Evolutionary conservation across 257 asterid species (phyloP).

Genomic region (Paulownia fortunei): DNA sequence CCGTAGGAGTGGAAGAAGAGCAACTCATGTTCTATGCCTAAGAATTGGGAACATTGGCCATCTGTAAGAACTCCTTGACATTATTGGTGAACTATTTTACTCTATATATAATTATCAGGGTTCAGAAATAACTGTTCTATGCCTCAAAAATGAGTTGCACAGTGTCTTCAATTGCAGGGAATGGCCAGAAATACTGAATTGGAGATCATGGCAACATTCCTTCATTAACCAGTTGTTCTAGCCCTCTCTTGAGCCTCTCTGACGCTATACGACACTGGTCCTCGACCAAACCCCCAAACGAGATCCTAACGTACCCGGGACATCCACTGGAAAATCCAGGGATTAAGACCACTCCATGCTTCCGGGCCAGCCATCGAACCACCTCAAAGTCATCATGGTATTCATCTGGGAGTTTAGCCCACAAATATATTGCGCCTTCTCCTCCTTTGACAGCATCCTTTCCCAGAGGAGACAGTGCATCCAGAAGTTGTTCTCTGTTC

Average conservation of each 20-base stretch:
- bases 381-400: conserved; percentile 67
- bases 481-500: conserved; percentile 64
- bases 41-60: no score
- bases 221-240: conserved; percentile 70
- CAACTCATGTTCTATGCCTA: no score
- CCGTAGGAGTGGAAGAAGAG: no score
- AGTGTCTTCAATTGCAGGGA: no score
- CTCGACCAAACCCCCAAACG: conserved; percentile 80
- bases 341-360: conserved; percentile 69
- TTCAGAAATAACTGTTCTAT: no score
- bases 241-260: conserved; percentile 76
- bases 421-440: conserved; percentile 93
- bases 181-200: not conserved
- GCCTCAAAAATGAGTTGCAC: no score
- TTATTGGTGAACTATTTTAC: no score
- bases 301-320: conserved; percentile 74
- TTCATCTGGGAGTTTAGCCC: conserved; percentile 87
- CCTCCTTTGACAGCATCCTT: conserved; percentile 82
- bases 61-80: no score
- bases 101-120: no score
- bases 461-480: conserved; percentile 85
- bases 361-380: conserved; percentile 80
- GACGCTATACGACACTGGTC: conserved; percentile 71
- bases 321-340: conserved; percentile 87
- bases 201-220: conserved; percentile 68